phyloP scores from a whole-genome alignment of 2,329 filamentous ascomycete genomes.

The Periconia sp. region DNA sequence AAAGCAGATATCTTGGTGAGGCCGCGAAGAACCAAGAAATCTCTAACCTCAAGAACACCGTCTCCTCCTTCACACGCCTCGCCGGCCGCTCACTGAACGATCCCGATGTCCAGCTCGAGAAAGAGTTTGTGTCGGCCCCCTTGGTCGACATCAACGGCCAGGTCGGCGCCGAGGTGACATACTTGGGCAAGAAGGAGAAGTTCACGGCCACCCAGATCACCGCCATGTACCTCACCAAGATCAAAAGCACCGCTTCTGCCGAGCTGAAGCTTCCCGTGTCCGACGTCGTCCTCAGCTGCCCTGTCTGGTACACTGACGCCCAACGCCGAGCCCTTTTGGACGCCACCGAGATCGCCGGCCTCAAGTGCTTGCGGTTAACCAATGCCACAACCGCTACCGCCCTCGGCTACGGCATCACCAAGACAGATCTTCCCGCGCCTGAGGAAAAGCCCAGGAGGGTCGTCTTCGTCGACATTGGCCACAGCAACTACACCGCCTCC shows the following conservation, averaged over 20 bases:
- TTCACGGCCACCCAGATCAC: constrained; percentile 94
- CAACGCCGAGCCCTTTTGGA: constrained; percentile 90
- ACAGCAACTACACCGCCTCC: constrained; percentile 93
- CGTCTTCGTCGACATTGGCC: constrained; percentile 89
- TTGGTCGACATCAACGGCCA: constrained; percentile 91
- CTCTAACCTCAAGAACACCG: constrained; percentile 99
- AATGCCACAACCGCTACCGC: constrained; percentile 98
- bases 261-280: constrained; percentile 91
- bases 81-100: constrained; percentile 84
- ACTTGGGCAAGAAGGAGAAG: constrained; percentile 90
- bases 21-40: constrained; percentile 98
- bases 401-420: constrained; percentile 96
- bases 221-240: constrained; percentile 94
- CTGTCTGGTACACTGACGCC: constrained; percentile 94
- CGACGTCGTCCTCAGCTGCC: constrained; percentile 91
- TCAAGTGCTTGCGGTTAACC: constrained; percentile 91
- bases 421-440: constrained; percentile 82
- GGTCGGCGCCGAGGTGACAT: constrained; percentile 90
- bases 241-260: constrained; percentile 81
- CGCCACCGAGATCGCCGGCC: constrained; percentile 87
- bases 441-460: constrained; percentile 94
- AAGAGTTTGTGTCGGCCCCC: constrained; percentile 82
- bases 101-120: constrained; percentile 90
- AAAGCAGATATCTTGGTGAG: constrained; percentile 92
- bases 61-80: constrained; percentile 88